A percentile compares a stretch with the other conserved stretches of the same genome.
Conservation (phyloP, 352 stramenopile species). For the Globisporangium carolinianum region DNA sequence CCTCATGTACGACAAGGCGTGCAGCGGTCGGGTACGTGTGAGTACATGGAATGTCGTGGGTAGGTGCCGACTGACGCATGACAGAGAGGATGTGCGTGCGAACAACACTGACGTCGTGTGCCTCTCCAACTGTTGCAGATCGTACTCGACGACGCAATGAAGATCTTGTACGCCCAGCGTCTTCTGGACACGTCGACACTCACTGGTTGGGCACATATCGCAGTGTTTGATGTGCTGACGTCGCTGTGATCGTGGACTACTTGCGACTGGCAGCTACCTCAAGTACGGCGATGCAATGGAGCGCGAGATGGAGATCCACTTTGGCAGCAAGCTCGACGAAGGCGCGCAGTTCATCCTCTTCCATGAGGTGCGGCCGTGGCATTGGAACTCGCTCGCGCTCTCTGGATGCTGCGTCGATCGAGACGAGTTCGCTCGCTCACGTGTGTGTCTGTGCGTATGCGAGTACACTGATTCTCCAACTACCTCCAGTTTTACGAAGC, state of each 20-base stretch:
- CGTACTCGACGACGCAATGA: constrained; percentile 68
- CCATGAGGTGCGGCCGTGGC: constrained; percentile 23
- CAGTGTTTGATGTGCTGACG: not conserved
- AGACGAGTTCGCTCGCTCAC: not conserved
- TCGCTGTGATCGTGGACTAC: constrained; percentile 1
- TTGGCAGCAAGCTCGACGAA: constrained; percentile 55
- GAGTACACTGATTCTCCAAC: no score
- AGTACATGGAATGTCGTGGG: not conserved
- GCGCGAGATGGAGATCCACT: constrained; percentile 70
- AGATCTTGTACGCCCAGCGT: constrained; percentile 40
- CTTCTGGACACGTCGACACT: no score
- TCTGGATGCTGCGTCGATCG: no score
- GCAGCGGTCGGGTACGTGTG: constrained; percentile 21
- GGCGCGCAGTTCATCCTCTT: constrained; percentile 62
- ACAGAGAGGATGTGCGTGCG: no score
- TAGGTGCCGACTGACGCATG: no score
- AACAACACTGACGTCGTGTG: no score
- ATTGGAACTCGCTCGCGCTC: not conserved
- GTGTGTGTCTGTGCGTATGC: not conserved
- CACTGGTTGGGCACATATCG: no score
- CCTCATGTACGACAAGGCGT: constrained; percentile 79
- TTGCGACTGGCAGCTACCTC: constrained; percentile 29
- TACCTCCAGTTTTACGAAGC: constrained; percentile 46
- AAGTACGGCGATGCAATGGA: constrained; percentile 78
- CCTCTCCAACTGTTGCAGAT: constrained; percentile 25